Evolutionary conservation across 768 basidiomycete species (phyloP).

Genomic region (Russula brevipes): DNA sequence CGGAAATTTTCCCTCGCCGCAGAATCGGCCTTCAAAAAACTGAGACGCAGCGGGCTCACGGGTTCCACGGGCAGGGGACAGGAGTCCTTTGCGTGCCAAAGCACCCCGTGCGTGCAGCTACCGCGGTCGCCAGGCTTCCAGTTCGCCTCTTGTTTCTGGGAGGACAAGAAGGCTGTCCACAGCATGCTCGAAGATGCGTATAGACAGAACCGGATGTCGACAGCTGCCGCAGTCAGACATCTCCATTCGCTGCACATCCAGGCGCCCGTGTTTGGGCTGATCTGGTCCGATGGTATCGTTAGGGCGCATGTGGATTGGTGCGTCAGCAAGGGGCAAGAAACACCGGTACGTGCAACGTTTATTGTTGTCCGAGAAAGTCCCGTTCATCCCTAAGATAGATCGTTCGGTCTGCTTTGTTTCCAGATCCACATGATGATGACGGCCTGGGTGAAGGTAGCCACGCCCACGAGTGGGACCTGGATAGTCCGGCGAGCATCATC

Average conservation of each 20-base stretch:
- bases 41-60: constrained; percentile 39
- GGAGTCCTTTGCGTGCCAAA: constrained; percentile 48
- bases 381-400: constrained; percentile 31
- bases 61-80: constrained; percentile 38
- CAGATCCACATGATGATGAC: constrained; percentile 26
- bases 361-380: not conserved
- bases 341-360: constrained; percentile 7
- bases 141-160: constrained; percentile 51
- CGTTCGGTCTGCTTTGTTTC: constrained; percentile 48
- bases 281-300: constrained; percentile 50
- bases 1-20: constrained; percentile 40
- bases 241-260: constrained; percentile 43
- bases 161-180: constrained; percentile 55
- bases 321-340: constrained; percentile 3
- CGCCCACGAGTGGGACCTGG: constrained; percentile 49
- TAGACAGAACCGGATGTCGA: constrained; percentile 54
- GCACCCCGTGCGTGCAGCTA: constrained; percentile 44
- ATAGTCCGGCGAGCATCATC: constrained; percentile 41
- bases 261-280: constrained; percentile 48
- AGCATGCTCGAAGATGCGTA: constrained; percentile 48
- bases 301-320: constrained; percentile 57
- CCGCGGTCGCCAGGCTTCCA: constrained; percentile 47
- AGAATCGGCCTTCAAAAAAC: constrained; percentile 44
- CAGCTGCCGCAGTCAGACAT: constrained; percentile 46
- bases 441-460: constrained; percentile 26